Percentiles rank a stretch among this genome's conserved stretches.
Evolutionary conservation across 2,329 filamentous ascomycete genomes (phyloP).

Genomic region (Fusarium lateritium): DNA sequence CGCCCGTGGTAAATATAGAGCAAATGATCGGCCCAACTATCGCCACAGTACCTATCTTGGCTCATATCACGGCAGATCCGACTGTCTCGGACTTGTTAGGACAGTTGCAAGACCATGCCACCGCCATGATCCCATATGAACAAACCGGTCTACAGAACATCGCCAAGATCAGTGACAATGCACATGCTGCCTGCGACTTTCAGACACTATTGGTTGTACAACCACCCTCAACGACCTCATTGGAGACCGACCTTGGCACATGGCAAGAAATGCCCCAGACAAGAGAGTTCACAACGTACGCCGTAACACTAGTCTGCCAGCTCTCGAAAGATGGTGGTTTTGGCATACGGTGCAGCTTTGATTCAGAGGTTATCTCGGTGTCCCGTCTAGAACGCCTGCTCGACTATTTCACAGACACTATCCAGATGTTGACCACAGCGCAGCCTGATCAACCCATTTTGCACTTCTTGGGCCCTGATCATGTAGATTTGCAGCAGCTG

Average conservation of each 20-base stretch:
- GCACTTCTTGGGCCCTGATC: neutral
- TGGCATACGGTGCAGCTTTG: neutral
- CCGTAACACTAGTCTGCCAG: conserved; percentile 1
- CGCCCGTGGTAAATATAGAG: conserved; percentile 41
- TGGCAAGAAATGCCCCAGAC: conserved; percentile 1
- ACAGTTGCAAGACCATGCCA: conserved; percentile 38
- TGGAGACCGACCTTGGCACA: neutral
- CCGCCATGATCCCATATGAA: conserved; percentile 36
- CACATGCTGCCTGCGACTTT: conserved; percentile 13
- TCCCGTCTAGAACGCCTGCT: neutral
- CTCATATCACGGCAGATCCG: conserved; percentile 45
- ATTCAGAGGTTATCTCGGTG: neutral
- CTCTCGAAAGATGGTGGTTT: neutral
- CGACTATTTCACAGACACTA: neutral
- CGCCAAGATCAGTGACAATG: conserved; percentile 28
- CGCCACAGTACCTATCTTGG: conserved; percentile 48
- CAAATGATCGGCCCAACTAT: conserved; percentile 53
- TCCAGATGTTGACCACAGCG: neutral
- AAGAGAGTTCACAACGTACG: conserved; percentile 15
- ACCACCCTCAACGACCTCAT: neutral
- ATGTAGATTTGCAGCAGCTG: conserved; percentile 9
- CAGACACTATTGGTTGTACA: conserved; percentile 28
- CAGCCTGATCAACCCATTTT: neutral
- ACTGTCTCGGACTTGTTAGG: conserved; percentile 59
- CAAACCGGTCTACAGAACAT: conserved; percentile 44